Evolutionary conservation across 73 alveolate species (phyloP).

Genomic region (Halteria grandinella): DNA sequence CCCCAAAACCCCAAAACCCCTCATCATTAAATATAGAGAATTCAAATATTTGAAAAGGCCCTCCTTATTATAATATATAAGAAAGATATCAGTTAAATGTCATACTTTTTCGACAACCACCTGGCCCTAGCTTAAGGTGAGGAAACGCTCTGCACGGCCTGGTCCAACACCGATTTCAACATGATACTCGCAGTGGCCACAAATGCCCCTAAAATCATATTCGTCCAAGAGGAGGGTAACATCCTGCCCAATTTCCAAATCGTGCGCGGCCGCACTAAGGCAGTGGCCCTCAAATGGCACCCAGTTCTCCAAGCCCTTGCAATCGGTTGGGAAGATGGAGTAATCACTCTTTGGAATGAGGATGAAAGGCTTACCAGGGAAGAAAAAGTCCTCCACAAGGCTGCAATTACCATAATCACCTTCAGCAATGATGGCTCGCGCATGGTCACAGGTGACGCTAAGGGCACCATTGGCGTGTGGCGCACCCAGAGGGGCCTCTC

Average conservation of each 20-base stretch:
- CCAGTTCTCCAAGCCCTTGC: conserved; percentile 91
- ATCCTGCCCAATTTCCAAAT: conserved; percentile 83
- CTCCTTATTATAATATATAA: too few relatives aligned
- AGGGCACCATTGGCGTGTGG: conserved; percentile 97
- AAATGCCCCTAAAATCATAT: conserved; percentile 58
- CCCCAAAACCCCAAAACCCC: too few relatives aligned
- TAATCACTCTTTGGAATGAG: conserved; percentile 92
- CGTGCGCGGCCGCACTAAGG: conserved; percentile 71
- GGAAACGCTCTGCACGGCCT: conserved; percentile 58
- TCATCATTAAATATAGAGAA: too few relatives aligned
- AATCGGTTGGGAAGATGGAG: conserved; percentile 96
- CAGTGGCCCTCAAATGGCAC: conserved; percentile 94
- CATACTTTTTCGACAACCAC: conserved; percentile 68
- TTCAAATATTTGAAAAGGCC: too few relatives aligned
- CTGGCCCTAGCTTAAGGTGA: conserved; percentile 58
- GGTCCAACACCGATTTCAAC: conserved; percentile 74
- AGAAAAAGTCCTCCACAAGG: conserved; percentile 93
- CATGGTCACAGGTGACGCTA: conserved; percentile 96
- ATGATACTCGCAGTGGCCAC: conserved; percentile 78
- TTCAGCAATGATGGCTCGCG: conserved; percentile 93
- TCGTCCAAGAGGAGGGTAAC: conserved; percentile 90
- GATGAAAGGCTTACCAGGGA: conserved; percentile 91
- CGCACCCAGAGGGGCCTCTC: conserved; percentile 87
- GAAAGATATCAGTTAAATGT: conserved; percentile 35
- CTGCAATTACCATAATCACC: conserved; percentile 82